phyloP scores from a whole-genome alignment of 2,329 filamentous ascomycete species.

The Endocalyx cinctus region DNA sequence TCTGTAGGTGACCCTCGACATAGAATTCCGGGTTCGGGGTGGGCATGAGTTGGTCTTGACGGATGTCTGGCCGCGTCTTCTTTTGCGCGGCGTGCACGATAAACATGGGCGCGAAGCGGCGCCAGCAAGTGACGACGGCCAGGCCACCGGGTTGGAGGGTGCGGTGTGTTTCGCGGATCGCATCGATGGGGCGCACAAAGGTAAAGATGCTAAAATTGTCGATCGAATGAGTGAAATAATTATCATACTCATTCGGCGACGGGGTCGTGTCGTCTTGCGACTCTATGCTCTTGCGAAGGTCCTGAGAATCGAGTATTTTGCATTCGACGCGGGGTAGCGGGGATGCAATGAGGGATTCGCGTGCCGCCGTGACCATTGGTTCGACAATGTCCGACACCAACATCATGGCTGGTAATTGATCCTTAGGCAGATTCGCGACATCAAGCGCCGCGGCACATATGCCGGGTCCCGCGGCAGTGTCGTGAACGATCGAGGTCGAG shows the following conservation, averaged over 20 bases:
- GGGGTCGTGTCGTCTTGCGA: too few species aligned
- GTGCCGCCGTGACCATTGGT: slow-evolving; percentile 23
- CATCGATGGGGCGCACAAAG: slow-evolving; percentile 14
- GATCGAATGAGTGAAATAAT: slow-evolving; percentile 21
- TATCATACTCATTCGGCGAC: slow-evolving; percentile 12
- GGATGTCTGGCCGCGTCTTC: slow-evolving; percentile 20
- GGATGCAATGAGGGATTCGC: slow-evolving; percentile 20
- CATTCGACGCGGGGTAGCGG: slow-evolving; percentile 20
- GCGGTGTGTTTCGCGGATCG: slow-evolving; percentile 18
- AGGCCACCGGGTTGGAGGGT: slow-evolving; percentile 18
- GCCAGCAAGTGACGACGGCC: slow-evolving; percentile 20
- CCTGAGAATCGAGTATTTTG: slow-evolving; percentile 21
- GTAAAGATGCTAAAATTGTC: slow-evolving; percentile 24
- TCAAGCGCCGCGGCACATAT: slow-evolving; percentile 22
- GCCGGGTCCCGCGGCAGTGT: slow-evolving; percentile 26
- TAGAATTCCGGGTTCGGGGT: slow-evolving; percentile 18
- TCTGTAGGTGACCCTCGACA: slow-evolving; percentile 20
- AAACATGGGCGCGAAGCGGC: slow-evolving; percentile 18
- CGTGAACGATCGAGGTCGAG: slow-evolving; percentile 24
- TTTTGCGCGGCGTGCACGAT: slow-evolving; percentile 21
- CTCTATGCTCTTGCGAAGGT: too few species aligned
- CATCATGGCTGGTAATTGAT: slow-evolving; percentile 20
- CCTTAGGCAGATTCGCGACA: slow-evolving; percentile 18
- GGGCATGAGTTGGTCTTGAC: slow-evolving; percentile 21
- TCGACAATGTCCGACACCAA: slow-evolving; percentile 23